phyloP scores from a whole-genome alignment of 306 rosid genomes.

The Hippophae rhamnoides region DNA sequence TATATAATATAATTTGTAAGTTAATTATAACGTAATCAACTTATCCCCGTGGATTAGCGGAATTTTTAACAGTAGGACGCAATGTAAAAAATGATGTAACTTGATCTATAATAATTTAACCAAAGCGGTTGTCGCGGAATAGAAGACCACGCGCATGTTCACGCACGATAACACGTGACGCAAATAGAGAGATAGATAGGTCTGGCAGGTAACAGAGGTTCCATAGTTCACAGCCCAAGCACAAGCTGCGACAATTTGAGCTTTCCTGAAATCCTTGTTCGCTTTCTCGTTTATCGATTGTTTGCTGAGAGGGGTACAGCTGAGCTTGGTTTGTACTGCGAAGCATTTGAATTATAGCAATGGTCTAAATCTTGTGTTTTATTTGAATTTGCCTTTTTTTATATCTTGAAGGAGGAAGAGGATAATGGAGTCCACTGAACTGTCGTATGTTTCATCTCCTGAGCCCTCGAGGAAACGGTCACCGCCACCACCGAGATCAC shows the following conservation, averaged over 20 bases:
- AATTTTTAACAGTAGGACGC: too few species aligned
- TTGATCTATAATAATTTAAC: too few species aligned
- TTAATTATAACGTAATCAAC: too few species aligned
- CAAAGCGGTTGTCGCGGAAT: conserved; percentile 27
- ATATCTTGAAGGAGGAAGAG: conserved; percentile 24
- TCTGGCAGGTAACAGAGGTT: conserved; percentile 4
- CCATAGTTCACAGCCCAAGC: conserved; percentile 2
- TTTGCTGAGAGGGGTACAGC: conserved; percentile 7
- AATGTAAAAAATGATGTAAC: neutral
- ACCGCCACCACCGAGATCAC: conserved; percentile 71
- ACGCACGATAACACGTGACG: neutral
- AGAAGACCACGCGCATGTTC: neutral
- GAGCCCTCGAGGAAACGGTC: conserved; percentile 68
- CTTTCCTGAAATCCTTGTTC: neutral
- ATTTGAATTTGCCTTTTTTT: conserved; percentile 9
- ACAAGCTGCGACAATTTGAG: neutral
- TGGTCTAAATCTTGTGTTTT: neutral
- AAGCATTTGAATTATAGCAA: too few species aligned
- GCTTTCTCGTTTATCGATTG: neutral
- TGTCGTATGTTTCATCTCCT: conserved; percentile 85
- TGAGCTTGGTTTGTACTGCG: conserved; percentile 4
- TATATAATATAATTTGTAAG: too few species aligned
- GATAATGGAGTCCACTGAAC: conserved; percentile 80
- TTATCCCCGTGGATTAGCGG: too few species aligned
- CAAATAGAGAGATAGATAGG: conserved; percentile 2